A percentile compares a stretch with the other conserved stretches of the same genome.
These are phyloP conservation scores for Aspergillus haitiensis DNA, from an alignment of 495 filamentous ascomycete genomes.

Conservation along the genomic window DNA sequence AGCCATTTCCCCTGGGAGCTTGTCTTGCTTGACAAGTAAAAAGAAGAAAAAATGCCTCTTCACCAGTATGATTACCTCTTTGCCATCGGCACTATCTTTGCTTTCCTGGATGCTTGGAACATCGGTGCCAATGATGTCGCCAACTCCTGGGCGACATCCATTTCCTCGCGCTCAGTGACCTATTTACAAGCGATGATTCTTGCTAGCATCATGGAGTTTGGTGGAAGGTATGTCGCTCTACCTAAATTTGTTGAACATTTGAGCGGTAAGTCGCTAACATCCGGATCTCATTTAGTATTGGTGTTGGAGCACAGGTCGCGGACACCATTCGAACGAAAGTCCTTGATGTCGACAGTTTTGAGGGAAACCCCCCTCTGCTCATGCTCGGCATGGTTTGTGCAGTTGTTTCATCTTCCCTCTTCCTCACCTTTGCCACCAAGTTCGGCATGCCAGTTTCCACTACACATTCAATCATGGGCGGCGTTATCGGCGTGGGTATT, in stretches of 20 bases:
- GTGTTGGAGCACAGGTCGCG: constrained; percentile 20
- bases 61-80: constrained; percentile 26
- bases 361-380: constrained; percentile 15
- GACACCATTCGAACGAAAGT: constrained; percentile 27
- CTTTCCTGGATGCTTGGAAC: constrained; percentile 27
- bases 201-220: constrained; percentile 23
- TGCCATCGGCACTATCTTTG: constrained; percentile 25
- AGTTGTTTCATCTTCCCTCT: constrained; percentile 16
- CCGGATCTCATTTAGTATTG: constrained; percentile 15
- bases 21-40: background rate
- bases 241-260: background rate
- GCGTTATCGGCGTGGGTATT: constrained; percentile 24
- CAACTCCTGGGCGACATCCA: constrained; percentile 25
- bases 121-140: constrained; percentile 28
- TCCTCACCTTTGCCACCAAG: constrained; percentile 21
- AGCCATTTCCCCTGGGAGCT: background rate
- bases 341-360: constrained; percentile 19
- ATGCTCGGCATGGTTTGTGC: constrained; percentile 28
- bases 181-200: constrained; percentile 27
- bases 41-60: constrained; percentile 9
- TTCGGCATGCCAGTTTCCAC: constrained; percentile 26
- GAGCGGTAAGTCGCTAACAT: background rate
- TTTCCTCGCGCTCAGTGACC: constrained; percentile 25
- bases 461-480: constrained; percentile 26
- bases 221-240: constrained; percentile 14